Percentiles rank a stretch among this genome's conserved stretches.
phyloP scores from a whole-genome alignment of 768 basidiomycete genomes.

The Asterophora parasitica region DNA sequence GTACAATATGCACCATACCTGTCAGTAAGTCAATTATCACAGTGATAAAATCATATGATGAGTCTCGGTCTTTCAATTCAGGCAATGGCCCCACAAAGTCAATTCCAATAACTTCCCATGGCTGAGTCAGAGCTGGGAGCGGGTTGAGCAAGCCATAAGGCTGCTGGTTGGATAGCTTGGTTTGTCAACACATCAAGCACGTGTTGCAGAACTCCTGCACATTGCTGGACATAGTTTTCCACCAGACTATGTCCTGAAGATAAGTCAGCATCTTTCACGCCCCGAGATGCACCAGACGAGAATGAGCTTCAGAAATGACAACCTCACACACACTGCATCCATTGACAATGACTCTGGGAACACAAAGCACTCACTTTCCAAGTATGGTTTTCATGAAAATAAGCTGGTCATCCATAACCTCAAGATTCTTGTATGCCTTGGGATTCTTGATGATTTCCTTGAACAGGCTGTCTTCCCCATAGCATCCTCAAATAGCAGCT shows the following conservation, averaged over 20 bases:
- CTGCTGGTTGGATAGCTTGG: constrained; percentile 14
- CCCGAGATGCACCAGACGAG: constrained; percentile 23
- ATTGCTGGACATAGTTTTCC: constrained; percentile 22
- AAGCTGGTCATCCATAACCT: neutral
- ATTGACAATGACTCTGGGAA: constrained; percentile 14
- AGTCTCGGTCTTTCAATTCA: constrained; percentile 15
- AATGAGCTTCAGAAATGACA: constrained; percentile 18
- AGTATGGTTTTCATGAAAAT: neutral
- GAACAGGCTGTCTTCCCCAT: constrained; percentile 9
- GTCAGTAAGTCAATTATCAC: constrained; percentile 18
- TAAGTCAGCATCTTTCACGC: constrained; percentile 24
- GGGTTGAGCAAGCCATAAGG: constrained; percentile 19
- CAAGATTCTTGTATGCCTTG: constrained; percentile 4
- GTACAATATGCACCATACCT: constrained; percentile 16
- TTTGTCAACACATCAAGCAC: constrained; percentile 11
- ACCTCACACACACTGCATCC: constrained; percentile 18
- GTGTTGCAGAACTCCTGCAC: constrained; percentile 21
- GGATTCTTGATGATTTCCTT: constrained; percentile 4
- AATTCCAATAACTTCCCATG: constrained; percentile 14
- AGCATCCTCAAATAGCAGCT: constrained; percentile 3
- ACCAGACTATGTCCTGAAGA: constrained; percentile 30
- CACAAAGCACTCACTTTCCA: constrained; percentile 3
- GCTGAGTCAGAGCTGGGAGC: constrained; percentile 1
- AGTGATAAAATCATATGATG: constrained; percentile 19
- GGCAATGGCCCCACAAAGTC: constrained; percentile 15